Conservation (phyloP, 331 rosid species). For the Quercus lobata region DNA sequence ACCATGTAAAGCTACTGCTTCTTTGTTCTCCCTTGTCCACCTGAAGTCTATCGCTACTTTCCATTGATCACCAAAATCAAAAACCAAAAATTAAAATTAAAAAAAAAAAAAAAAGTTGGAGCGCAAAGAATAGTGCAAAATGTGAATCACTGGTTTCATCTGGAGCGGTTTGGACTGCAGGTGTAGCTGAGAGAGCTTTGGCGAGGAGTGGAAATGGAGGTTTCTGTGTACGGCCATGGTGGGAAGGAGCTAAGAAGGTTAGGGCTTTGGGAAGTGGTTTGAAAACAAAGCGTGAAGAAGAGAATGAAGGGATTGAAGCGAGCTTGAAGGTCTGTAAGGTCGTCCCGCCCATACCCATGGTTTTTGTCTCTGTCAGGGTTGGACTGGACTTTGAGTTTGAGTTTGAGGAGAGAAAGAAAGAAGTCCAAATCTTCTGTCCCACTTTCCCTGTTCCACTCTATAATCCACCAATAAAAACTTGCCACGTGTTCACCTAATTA, state of each 20-base stretch:
- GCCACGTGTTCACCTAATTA: no score
- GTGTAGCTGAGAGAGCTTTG: slow-evolving; percentile 45
- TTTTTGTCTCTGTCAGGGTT: no score
- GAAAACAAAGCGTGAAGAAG: slow-evolving; percentile 28
- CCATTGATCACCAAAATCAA: slow-evolving; percentile 44
- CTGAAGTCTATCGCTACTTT: slow-evolving; percentile 87
- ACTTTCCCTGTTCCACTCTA: no score
- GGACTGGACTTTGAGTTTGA: no score
- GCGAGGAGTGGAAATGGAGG: slow-evolving; percentile 23
- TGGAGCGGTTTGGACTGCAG: slow-evolving; percentile 31
- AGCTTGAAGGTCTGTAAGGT: slow-evolving; percentile 44
- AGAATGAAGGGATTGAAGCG: slow-evolving; percentile 30
- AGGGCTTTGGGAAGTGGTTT: slow-evolving; percentile 12
- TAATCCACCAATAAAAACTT: no score
- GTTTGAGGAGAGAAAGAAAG: no score
- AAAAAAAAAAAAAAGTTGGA: not conserved
- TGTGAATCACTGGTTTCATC: slow-evolving; percentile 44
- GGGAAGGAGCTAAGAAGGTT: slow-evolving; percentile 9
- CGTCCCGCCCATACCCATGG: slow-evolving; percentile 46
- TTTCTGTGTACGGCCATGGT: slow-evolving; percentile 27
- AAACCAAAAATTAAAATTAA: slow-evolving; percentile 1
- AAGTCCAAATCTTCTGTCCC: no score
- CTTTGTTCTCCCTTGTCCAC: slow-evolving; percentile 55
- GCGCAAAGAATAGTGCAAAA: not conserved
- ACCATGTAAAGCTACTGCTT: no score